These are phyloP conservation scores for Gossypium thurberi DNA, from an alignment of 345 rosid species.

Conservation along the genomic window DNA sequence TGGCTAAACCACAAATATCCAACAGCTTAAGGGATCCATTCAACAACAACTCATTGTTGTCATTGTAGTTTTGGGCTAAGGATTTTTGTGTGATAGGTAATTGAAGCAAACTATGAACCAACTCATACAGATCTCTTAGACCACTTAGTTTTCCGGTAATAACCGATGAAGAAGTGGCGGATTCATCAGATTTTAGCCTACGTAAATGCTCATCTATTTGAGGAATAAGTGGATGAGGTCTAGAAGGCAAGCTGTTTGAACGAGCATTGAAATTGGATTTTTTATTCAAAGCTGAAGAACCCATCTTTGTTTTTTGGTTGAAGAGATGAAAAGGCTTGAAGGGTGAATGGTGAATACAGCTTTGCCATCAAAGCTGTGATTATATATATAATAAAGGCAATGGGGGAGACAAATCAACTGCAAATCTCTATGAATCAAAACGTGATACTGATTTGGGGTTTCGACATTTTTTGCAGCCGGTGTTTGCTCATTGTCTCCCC, in stretches of 20 bases:
- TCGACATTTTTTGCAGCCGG: not conserved
- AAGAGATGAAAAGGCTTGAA: not conserved
- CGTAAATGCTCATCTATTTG: not conserved
- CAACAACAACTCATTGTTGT: not conserved
- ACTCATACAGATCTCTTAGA: slow-evolving; percentile 1
- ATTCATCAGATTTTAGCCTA: not conserved
- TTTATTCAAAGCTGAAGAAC: not conserved
- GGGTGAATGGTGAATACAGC: not conserved
- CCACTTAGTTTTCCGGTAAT: not conserved
- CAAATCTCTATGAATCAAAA: not conserved
- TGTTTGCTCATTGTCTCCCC: not conserved
- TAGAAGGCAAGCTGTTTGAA: slow-evolving; percentile 3
- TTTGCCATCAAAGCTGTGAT: not conserved
- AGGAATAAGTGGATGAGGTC: not conserved
- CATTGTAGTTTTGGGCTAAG: not conserved
- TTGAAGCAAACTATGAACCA: not conserved
- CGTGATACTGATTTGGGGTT: not conserved
- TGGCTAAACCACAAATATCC: not conserved
- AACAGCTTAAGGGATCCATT: not conserved
- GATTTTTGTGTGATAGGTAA: not conserved
- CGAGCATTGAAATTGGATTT: not conserved
- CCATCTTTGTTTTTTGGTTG: not conserved
- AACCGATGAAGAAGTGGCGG: not conserved
- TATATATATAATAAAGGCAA: not conserved
- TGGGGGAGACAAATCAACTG: not conserved